Conservation (phyloP, 257 asterid species). For the Nicotiana paniculata region DNA sequence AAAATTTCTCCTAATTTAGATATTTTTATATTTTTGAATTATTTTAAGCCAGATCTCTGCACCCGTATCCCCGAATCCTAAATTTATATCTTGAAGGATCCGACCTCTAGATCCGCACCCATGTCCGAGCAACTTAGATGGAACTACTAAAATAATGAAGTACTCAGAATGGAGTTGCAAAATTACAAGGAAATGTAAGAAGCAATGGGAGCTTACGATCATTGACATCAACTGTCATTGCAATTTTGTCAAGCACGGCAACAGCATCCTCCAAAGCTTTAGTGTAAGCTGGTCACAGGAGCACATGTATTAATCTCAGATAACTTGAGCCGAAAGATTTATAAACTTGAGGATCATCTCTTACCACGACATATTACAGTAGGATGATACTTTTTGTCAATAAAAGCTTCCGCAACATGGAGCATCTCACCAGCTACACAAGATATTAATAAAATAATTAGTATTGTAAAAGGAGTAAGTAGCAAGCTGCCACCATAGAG, state of each 20-base stretch:
- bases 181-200: not conserved
- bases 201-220: slow-evolving; percentile 64
- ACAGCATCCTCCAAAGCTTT: slow-evolving; percentile 94
- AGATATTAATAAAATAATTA: not conserved
- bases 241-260: slow-evolving; percentile 77
- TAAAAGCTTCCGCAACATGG: slow-evolving; percentile 98
- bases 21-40: no score
- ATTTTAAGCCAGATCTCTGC: no score
- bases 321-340: not conserved
- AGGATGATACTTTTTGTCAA: slow-evolving; percentile 84
- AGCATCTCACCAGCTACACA: slow-evolving; percentile 98
- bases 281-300: slow-evolving; percentile 55
- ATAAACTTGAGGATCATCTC: not conserved
- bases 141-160: not conserved
- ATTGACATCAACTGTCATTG: slow-evolving; percentile 71
- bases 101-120: no score
- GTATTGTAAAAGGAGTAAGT: not conserved
- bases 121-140: no score
- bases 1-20: no score
- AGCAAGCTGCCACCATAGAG: not conserved
- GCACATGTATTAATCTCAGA: not conserved
- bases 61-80: no score
- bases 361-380: slow-evolving; percentile 92
- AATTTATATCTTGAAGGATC: no score
- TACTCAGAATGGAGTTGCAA: not conserved